Conservation (phyloP, 75 land plant species). For the Pinus taeda region DNA sequence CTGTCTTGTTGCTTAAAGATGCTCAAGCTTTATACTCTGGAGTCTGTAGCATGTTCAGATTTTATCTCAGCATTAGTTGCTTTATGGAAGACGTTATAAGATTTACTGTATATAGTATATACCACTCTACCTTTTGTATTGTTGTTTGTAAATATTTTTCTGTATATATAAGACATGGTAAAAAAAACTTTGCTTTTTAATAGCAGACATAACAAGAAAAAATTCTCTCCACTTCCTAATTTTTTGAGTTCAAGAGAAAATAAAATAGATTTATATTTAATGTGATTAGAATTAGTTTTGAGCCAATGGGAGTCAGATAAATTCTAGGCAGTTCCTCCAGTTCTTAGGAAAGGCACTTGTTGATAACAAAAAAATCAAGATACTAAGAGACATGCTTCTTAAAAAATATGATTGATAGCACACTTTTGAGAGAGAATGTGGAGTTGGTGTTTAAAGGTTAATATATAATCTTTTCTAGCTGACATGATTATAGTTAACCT, state of each 20-base stretch:
- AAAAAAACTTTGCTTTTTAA: neutral
- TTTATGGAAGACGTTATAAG: too few relatives aligned
- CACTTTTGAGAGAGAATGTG: too few relatives aligned
- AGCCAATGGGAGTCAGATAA: neutral
- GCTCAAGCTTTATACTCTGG: too few relatives aligned
- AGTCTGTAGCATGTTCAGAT: too few relatives aligned
- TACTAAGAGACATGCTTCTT: neutral
- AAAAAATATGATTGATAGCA: neutral
- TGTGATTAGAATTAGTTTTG: neutral
- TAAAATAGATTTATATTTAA: neutral
- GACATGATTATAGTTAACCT: neutral
- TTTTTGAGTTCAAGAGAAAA: neutral
- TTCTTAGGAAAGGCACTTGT: neutral
- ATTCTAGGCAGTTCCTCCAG: neutral
- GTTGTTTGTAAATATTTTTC: too few relatives aligned
- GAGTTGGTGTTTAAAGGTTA: too few relatives aligned
- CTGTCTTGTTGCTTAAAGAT: too few relatives aligned
- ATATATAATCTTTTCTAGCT: too few relatives aligned
- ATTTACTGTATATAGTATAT: too few relatives aligned
- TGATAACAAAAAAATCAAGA: neutral
- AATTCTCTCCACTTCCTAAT: neutral
- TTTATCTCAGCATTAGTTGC: too few relatives aligned
- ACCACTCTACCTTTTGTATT: too few relatives aligned
- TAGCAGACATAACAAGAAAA: neutral
- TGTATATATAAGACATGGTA: too few relatives aligned